phyloP scores from a whole-genome alignment of 2,329 filamentous ascomycete species.

The Leptographium wingfieldii region DNA sequence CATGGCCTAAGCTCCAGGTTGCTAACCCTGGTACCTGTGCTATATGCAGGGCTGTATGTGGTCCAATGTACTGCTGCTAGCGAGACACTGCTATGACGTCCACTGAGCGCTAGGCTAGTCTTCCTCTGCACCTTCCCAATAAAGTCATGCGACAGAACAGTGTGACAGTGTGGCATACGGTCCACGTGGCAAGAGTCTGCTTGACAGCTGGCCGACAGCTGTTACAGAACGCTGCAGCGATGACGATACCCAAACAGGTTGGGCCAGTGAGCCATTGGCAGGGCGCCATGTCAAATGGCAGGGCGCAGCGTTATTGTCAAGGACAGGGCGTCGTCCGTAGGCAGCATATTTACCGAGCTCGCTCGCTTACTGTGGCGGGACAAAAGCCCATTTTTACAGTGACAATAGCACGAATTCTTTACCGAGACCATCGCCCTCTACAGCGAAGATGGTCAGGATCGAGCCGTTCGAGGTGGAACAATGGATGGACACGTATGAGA shows the following conservation, averaged over 20 bases:
- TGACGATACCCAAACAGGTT: neutral
- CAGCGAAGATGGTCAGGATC: constrained; percentile 29
- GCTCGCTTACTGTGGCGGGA: neutral
- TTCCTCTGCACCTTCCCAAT: neutral
- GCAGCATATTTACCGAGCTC: neutral
- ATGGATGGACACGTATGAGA: constrained; percentile 53
- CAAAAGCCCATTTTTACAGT: neutral
- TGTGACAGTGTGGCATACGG: neutral
- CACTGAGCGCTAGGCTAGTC: neutral
- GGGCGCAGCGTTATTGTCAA: neutral
- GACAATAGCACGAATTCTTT: neutral
- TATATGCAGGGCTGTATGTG: neutral
- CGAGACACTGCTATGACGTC: neutral
- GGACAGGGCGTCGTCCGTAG: neutral
- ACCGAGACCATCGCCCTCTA: neutral
- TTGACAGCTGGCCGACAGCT: neutral
- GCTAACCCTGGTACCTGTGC: neutral
- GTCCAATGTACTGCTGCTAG: neutral
- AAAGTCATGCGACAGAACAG: neutral
- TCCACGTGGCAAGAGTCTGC: neutral
- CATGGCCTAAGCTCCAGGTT: neutral
- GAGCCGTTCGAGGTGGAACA: constrained; percentile 58
- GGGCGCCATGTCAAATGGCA: neutral
- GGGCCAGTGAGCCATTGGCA: neutral
- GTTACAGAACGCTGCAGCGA: neutral